Evolutionary conservation across 2,329 filamentous ascomycete species (phyloP).

Genomic region (Fusarium buxicola): DNA sequence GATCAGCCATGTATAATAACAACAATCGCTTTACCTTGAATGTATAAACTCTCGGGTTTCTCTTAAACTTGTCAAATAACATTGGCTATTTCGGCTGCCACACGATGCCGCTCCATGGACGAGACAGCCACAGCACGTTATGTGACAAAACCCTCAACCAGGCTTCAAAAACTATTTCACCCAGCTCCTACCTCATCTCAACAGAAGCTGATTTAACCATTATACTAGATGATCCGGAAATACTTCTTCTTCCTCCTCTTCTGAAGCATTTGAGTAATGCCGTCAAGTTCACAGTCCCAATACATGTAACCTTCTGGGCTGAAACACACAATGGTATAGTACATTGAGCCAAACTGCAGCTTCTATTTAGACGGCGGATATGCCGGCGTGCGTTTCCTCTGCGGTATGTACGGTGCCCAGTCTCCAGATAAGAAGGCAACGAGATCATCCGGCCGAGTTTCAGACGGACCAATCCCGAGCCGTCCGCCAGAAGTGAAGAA

Average conservation of each 20-base stretch:
- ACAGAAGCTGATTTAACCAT: no score
- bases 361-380: not conserved
- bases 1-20: no score
- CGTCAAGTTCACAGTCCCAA: not conserved
- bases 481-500: not conserved
- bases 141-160: no score
- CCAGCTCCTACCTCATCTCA: no score
- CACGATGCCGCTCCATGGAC: no score
- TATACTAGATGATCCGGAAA: not conserved
- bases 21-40: no score
- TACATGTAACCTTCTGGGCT: not conserved
- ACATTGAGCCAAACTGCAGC: not conserved
- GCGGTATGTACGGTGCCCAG: not conserved
- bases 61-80: no score
- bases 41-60: no score
- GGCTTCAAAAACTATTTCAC: no score
- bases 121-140: no score
- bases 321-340: not conserved
- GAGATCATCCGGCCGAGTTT: not conserved
- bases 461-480: not conserved
- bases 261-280: not conserved
- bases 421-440: not conserved
- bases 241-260: not conserved
- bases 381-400: not conserved
- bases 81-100: no score